Percentiles rank a stretch among this genome's conserved stretches.
Conservation (phyloP, 2,329 filamentous ascomycete species). For the Colletotrichum truncatum region DNA sequence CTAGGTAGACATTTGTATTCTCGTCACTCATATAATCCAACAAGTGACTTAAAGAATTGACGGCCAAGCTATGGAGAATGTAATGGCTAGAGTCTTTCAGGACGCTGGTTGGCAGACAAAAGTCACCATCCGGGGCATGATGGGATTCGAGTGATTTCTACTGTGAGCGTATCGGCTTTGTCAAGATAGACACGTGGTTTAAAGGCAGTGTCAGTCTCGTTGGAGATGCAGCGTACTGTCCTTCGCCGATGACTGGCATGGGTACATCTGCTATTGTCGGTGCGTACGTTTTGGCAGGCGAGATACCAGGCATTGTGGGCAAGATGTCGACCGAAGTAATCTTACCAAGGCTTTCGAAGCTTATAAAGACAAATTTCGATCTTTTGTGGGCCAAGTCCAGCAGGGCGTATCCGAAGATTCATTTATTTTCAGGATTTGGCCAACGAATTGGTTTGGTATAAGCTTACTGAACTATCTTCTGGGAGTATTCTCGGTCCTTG, state of each 20-base stretch:
- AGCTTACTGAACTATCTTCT: not conserved
- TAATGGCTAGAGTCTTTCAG: conserved; percentile 46
- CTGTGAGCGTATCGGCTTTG: conserved; percentile 50
- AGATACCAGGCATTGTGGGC: conserved; percentile 45
- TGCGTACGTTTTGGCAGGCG: conserved; percentile 66
- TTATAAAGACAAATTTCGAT: conserved; percentile 55
- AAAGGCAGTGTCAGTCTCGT: conserved; percentile 57
- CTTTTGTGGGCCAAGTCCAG: conserved; percentile 55
- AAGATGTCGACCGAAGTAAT: conserved; percentile 29
- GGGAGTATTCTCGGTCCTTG: conserved; percentile 15
- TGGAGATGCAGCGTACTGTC: conserved; percentile 63
- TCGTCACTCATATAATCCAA: no score
- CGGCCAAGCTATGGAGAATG: conserved; percentile 48
- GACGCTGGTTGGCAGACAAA: conserved; percentile 56
- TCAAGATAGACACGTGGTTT: conserved; percentile 54
- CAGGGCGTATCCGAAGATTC: conserved; percentile 25
- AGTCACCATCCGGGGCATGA: conserved; percentile 52
- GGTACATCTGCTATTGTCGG: conserved; percentile 60
- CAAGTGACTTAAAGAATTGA: conserved; percentile 41
- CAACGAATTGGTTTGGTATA: conserved; percentile 13
- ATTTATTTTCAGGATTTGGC: conserved; percentile 12
- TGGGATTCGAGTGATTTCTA: conserved; percentile 56
- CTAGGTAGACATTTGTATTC: no score
- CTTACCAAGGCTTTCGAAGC: conserved; percentile 41
- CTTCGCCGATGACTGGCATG: conserved; percentile 57